phyloP scores from a whole-genome alignment of 2,329 filamentous ascomycete genomes.

The Xylariaceae sp. region DNA sequence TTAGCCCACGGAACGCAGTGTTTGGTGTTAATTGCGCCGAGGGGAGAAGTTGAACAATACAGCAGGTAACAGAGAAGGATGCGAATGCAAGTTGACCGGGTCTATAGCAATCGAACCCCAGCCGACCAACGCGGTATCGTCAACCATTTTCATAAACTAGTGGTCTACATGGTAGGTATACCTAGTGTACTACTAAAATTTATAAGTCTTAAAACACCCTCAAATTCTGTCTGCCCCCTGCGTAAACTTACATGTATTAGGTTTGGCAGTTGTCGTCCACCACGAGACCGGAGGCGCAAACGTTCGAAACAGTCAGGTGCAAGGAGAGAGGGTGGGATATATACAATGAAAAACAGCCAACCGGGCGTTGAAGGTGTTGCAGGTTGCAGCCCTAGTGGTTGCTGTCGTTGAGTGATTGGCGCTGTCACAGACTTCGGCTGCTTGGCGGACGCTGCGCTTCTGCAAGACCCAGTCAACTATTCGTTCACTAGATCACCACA shows the following conservation, averaged over 20 bases:
- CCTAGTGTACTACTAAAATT: too few relatives aligned
- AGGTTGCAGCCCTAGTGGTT: slow-evolving; percentile 12
- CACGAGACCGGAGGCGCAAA: slow-evolving; percentile 19
- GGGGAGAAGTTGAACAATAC: neutral
- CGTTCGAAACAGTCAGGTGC: slow-evolving; percentile 14
- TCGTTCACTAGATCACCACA: slow-evolving; percentile 3
- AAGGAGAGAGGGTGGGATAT: slow-evolving; percentile 6
- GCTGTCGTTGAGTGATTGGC: slow-evolving; percentile 20
- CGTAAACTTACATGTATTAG: too few relatives aligned
- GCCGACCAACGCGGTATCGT: neutral
- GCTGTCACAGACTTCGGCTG: slow-evolving; percentile 8
- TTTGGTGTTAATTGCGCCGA: neutral
- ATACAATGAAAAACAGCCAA: slow-evolving; percentile 15
- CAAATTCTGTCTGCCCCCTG: too few relatives aligned
- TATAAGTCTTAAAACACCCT: neutral
- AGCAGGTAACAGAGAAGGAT: neutral
- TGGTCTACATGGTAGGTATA: slow-evolving; percentile 2
- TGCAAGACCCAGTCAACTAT: slow-evolving; percentile 11
- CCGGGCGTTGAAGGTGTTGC: slow-evolving; percentile 10
- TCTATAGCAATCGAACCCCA: too few relatives aligned
- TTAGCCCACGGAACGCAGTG: neutral
- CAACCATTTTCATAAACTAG: slow-evolving; percentile 1
- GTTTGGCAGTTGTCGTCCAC: neutral
- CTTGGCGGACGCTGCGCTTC: slow-evolving; percentile 13
- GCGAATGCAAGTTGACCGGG: neutral